Conservation (phyloP, 371 early-diverging fungal species). For the Apophysomyces sp. region DNA sequence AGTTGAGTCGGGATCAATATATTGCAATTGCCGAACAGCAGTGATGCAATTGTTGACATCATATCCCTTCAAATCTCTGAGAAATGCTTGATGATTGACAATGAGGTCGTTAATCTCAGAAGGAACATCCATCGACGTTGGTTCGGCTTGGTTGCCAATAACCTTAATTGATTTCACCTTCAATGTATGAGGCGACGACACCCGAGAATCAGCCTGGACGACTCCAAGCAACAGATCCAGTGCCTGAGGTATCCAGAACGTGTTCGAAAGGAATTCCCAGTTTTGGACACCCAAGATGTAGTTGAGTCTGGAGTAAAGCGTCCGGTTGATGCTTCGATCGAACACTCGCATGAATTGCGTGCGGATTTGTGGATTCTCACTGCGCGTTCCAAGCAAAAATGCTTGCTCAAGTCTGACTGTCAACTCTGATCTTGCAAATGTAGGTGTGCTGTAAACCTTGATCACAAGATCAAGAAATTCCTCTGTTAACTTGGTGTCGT, state of each 20-base stretch:
- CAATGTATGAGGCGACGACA: constrained; percentile 46
- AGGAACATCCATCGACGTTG: constrained; percentile 28
- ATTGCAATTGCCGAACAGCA: constrained; percentile 69
- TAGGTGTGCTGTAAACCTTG: constrained; percentile 78
- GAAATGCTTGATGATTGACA: constrained; percentile 56
- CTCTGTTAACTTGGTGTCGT: constrained; percentile 66
- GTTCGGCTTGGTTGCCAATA: constrained; percentile 22
- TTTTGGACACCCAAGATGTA: constrained; percentile 94
- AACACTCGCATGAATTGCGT: constrained; percentile 81
- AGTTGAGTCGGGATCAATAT: constrained; percentile 69
- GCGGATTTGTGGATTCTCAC: constrained; percentile 76
- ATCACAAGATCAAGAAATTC: constrained; percentile 87
- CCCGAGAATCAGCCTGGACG: constrained; percentile 39
- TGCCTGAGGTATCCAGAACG: constrained; percentile 93
- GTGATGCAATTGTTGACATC: constrained; percentile 50
- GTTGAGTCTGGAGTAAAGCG: constrained; percentile 72
- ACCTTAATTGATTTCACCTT: constrained; percentile 53
- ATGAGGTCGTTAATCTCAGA: constrained; percentile 39
- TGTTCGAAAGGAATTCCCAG: constrained; percentile 87
- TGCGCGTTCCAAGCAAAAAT: constrained; percentile 87
- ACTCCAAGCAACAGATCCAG: constrained; percentile 84
- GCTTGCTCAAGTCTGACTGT: constrained; percentile 93
- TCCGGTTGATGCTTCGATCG: constrained; percentile 70
- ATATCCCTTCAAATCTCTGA: constrained; percentile 56
- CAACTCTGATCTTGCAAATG: constrained; percentile 85